phyloP scores from a whole-genome alignment of 306 rosid genomes.

The Prunus kanzakura region DNA sequence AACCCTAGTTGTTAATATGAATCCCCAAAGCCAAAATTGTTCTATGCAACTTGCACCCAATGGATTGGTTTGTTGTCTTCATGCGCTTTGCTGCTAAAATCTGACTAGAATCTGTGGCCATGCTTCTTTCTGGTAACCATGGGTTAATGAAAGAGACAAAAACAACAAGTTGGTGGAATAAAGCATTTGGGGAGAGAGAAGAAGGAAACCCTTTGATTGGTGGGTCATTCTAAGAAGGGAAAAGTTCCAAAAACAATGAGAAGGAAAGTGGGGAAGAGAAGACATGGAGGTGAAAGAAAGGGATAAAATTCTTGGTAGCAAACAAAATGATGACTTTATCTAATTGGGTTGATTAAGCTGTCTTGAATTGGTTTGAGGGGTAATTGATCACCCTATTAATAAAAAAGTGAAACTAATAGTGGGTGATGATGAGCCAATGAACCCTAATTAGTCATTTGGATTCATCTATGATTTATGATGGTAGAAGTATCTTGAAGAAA shows the following conservation, averaged over 20 bases:
- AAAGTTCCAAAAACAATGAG: slow-evolving; percentile 13
- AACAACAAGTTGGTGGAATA: slow-evolving; percentile 10
- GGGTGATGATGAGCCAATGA: neutral
- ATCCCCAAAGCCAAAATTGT: neutral
- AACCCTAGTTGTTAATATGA: neutral
- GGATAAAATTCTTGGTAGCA: neutral
- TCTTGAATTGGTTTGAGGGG: neutral
- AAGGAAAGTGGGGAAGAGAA: slow-evolving; percentile 7
- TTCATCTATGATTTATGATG: neutral
- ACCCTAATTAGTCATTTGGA: neutral
- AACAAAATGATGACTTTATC: neutral
- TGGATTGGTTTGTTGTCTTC: neutral
- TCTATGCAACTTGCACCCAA: slow-evolving; percentile 7
- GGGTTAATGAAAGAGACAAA: slow-evolving; percentile 18
- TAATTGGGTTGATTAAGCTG: slow-evolving; percentile 1
- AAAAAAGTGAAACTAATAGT: neutral
- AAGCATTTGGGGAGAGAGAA: neutral
- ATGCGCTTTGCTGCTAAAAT: neutral
- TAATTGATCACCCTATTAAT: neutral
- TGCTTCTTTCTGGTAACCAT: neutral
- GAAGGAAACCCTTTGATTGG: neutral
- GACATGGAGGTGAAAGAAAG: slow-evolving; percentile 12
- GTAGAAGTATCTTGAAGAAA: neutral
- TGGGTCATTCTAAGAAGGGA: slow-evolving; percentile 15
- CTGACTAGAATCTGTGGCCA: neutral